Conservation (phyloP, 805 yeast species). For the Saccharomycopsis amapae region DNA sequence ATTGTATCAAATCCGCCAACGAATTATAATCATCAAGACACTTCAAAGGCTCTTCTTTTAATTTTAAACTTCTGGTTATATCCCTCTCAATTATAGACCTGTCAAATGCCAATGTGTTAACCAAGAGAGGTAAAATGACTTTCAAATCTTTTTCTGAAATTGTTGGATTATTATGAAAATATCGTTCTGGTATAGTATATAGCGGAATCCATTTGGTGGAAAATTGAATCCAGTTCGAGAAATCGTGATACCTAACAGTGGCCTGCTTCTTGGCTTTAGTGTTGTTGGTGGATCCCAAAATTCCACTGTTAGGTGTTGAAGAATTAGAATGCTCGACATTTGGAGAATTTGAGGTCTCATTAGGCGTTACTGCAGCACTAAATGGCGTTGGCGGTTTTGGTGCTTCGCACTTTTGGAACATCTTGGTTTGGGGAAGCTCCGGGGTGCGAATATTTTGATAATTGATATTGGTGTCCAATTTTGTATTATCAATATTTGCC, state of each 20-base stretch:
- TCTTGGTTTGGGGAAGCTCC: conserved; percentile 12
- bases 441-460: conserved; percentile 15
- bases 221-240: conserved; percentile 61
- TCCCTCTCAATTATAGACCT: conserved; percentile 10
- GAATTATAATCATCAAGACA: conserved; percentile 5
- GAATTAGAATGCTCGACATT: not conserved
- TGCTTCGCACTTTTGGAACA: conserved; percentile 1
- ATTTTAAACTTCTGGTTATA: conserved; percentile 3
- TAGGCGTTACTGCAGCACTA: not conserved
- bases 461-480: conserved; percentile 2
- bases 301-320: not conserved
- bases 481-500: not conserved
- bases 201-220: conserved; percentile 58
- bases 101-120: conserved; percentile 12
- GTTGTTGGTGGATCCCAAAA: not conserved
- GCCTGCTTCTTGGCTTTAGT: not conserved
- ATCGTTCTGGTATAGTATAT: conserved; percentile 50
- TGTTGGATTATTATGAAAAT: conserved; percentile 34
- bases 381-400: not conserved
- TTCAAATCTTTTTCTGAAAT: conserved; percentile 24
- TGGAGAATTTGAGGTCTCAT: not conserved
- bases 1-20: not conserved
- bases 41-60: conserved; percentile 17
- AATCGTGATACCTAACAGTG: conserved; percentile 21
- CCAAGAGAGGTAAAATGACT: conserved; percentile 28